Conservation (phyloP, 2,329 filamentous ascomycete genomes). For the Aureobasidium namibiae region DNA sequence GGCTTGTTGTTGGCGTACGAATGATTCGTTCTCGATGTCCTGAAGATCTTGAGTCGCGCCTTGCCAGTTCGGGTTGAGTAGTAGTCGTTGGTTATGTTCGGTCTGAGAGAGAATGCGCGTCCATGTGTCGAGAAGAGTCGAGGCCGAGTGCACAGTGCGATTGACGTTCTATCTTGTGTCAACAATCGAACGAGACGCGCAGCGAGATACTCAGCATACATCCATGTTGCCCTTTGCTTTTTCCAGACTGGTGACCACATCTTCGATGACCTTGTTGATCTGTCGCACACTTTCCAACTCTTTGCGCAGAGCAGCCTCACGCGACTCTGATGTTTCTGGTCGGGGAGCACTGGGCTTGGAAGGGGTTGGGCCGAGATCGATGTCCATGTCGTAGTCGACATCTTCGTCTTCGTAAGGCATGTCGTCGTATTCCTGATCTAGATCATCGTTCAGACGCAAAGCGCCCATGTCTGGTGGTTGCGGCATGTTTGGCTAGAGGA, state of each 20-base stretch:
- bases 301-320: slow-evolving; percentile 64
- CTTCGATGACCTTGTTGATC: slow-evolving; percentile 83
- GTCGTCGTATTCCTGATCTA: slow-evolving; percentile 45
- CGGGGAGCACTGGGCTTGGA: slow-evolving; percentile 2
- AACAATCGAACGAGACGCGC: background rate
- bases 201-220: slow-evolving; percentile 36
- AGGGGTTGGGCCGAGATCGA: slow-evolving; percentile 2
- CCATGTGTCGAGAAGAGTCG: slow-evolving; percentile 88
- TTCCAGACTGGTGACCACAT: slow-evolving; percentile 62
- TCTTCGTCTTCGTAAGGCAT: slow-evolving; percentile 6
- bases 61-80: slow-evolving; percentile 82
- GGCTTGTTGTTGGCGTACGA: slow-evolving; percentile 64
- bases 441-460: slow-evolving; percentile 45
- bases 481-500: slow-evolving; percentile 19
- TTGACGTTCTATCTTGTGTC: slow-evolving; percentile 59
- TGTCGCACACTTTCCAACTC: slow-evolving; percentile 78
- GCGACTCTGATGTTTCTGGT: slow-evolving; percentile 55
- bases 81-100: slow-evolving; percentile 89
- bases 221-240: slow-evolving; percentile 71
- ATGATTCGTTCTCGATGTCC: slow-evolving; percentile 76
- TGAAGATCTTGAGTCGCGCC: slow-evolving; percentile 77
- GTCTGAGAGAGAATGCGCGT: slow-evolving; percentile 93
- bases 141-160: slow-evolving; percentile 76
- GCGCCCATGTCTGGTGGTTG: slow-evolving; percentile 23
- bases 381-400: slow-evolving; percentile 11